Percentiles rank a stretch among this genome's conserved stretches.
Evolutionary conservation across 2,329 filamentous ascomycete species (phyloP).

Genomic region (Neoarthrinium moseri): DNA sequence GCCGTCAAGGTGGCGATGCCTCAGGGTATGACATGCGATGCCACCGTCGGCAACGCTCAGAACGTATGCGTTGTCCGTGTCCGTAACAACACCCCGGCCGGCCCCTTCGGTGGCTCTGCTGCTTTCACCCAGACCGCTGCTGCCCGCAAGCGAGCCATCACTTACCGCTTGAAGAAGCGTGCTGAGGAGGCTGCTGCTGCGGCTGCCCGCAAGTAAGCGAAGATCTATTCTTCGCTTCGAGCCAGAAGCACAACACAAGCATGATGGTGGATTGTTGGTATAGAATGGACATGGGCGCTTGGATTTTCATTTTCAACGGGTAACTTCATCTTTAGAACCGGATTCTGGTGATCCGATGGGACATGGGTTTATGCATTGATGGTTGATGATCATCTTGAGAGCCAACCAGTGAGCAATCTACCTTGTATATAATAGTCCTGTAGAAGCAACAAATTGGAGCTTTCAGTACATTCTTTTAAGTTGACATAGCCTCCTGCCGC

Average conservation of each 20-base stretch:
- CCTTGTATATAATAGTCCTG: background rate
- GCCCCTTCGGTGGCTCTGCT: constrained; percentile 65
- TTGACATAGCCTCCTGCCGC: too few species aligned
- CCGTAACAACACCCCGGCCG: constrained; percentile 59
- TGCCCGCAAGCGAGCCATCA: constrained; percentile 61
- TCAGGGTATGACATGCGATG: constrained; percentile 64
- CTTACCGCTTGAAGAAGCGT: constrained; percentile 44
- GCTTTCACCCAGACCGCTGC: constrained; percentile 62
- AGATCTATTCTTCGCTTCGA: background rate
- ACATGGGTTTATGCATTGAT: constrained; percentile 1
- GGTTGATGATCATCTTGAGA: constrained; percentile 7
- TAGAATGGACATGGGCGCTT: background rate
- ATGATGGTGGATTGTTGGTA: background rate
- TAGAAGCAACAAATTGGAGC: background rate
- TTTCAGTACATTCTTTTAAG: constrained; percentile 3
- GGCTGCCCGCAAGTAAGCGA: constrained; percentile 9
- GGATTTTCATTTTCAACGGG: background rate
- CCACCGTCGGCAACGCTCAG: constrained; percentile 52
- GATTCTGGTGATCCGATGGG: constrained; percentile 1
- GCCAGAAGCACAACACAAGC: background rate
- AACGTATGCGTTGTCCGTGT: constrained; percentile 67
- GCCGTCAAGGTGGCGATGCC: constrained; percentile 65
- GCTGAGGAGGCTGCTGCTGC: constrained; percentile 14
- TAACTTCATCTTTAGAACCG: background rate
- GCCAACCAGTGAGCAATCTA: background rate